Evolutionary conservation across 495 filamentous ascomycete genomes (phyloP).

Genomic region (Penicillium angulare): DNA sequence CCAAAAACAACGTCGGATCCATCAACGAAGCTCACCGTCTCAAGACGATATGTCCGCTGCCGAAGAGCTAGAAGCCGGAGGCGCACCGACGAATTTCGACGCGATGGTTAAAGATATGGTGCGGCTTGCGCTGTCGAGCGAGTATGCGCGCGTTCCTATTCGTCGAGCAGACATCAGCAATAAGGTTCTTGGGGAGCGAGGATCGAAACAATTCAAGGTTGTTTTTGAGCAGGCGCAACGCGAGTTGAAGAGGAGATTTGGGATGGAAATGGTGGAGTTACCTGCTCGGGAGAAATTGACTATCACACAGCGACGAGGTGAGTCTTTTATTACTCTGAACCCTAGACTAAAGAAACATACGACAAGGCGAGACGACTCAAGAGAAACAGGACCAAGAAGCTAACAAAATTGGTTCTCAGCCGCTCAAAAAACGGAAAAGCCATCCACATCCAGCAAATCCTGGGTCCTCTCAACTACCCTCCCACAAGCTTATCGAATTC

Average conservation of each 20-base stretch:
- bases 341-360: not conserved
- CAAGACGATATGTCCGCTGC: conserved; percentile 12
- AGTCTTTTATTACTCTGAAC: conserved; percentile 18
- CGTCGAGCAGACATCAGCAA: conserved; percentile 73
- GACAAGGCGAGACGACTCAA: not conserved
- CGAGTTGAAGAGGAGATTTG: conserved; percentile 64
- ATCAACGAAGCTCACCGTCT: conserved; percentile 9
- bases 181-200: conserved; percentile 53
- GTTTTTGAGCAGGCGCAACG: conserved; percentile 69
- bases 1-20: conserved; percentile 16
- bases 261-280: conserved; percentile 83
- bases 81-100: conserved; percentile 47
- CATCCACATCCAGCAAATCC: conserved; percentile 55
- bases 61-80: conserved; percentile 25
- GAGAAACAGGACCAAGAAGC: not conserved
- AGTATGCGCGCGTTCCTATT: conserved; percentile 78
- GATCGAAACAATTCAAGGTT: conserved; percentile 57
- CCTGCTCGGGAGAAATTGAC: conserved; percentile 77
- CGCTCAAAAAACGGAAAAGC: conserved; percentile 54
- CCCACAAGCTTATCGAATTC: conserved; percentile 59
- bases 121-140: conserved; percentile 83
- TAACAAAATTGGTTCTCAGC: conserved; percentile 37
- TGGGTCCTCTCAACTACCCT: conserved; percentile 76
- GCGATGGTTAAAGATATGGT: conserved; percentile 86
- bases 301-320: conserved; percentile 72